Evolutionary conservation across 208 protist species (phyloP).

Genomic region (Trypanosoma grayi): DNA sequence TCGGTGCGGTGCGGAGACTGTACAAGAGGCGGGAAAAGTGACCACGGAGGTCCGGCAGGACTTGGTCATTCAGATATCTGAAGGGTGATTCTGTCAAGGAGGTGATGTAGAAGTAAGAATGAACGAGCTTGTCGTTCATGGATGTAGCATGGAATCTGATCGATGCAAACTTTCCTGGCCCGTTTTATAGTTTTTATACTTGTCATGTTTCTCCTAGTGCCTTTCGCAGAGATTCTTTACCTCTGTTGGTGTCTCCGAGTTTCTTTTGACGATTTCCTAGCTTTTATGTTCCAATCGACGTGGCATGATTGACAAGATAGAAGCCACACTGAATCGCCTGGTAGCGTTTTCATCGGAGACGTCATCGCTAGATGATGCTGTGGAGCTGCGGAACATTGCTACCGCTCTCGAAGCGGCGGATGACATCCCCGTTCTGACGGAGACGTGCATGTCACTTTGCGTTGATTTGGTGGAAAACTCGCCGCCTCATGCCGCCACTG

Average conservation of each 20-base stretch:
- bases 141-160: background rate
- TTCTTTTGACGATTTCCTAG: background rate
- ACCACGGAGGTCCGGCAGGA: constrained; percentile 26
- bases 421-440: constrained; percentile 37
- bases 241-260: background rate
- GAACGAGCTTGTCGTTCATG: background rate
- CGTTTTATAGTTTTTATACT: no score
- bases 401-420: constrained; percentile 25
- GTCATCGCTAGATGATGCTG: constrained; percentile 8
- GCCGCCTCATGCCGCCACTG: constrained; percentile 20
- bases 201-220: no score
- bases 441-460: constrained; percentile 48
- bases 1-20: constrained; percentile 38
- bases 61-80: constrained; percentile 54
- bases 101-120: constrained; percentile 15
- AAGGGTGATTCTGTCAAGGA: constrained; percentile 25
- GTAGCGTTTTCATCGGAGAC: constrained; percentile 30
- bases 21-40: constrained; percentile 30
- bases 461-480: constrained; percentile 51
- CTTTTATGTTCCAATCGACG: background rate
- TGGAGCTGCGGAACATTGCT: constrained; percentile 40
- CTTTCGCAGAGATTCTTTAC: background rate
- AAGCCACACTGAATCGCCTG: constrained; percentile 41
- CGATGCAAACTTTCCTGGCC: background rate
- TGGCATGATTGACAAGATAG: constrained; percentile 23